A percentile compares a stretch with the other conserved stretches of the same genome.
These are phyloP conservation scores for Ophiostoma novo-ulmi DNA, from an alignment of 2,329 filamentous ascomycete species.

Conservation along the genomic window DNA sequence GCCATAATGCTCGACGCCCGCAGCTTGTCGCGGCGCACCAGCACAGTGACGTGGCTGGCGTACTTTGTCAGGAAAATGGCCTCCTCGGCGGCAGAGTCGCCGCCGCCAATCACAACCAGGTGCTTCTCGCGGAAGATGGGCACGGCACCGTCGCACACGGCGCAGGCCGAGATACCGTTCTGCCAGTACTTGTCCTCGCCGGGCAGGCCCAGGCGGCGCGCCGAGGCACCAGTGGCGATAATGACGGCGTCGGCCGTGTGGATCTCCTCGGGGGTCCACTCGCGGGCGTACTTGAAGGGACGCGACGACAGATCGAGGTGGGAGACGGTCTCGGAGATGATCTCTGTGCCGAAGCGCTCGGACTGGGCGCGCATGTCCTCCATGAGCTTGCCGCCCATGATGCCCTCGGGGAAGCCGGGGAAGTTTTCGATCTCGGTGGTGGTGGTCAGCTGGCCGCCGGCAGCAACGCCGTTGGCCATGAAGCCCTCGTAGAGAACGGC, in stretches of 20 bases:
- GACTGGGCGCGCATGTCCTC: constrained; percentile 92
- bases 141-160: constrained; percentile 93
- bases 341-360: constrained; percentile 83
- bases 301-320: constrained; percentile 77
- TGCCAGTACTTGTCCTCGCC: constrained; percentile 98
- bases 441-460: constrained; percentile 93
- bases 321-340: constrained; percentile 87
- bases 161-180: constrained; percentile 91
- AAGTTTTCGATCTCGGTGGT: constrained; percentile 99
- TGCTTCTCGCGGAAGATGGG: constrained; percentile 98
- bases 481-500: constrained; percentile 96
- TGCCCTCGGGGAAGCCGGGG: constrained; percentile 85
- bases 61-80: constrained; percentile 97
- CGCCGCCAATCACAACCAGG: constrained; percentile 90
- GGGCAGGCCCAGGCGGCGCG: constrained; percentile 70
- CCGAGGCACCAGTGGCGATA: constrained; percentile 91
- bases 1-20: constrained; percentile 91
- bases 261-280: constrained; percentile 75
- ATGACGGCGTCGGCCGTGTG: constrained; percentile 91
- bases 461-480: constrained; percentile 92
- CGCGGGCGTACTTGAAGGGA: constrained; percentile 91
- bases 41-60: constrained; percentile 86
- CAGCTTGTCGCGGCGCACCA: constrained; percentile 82
- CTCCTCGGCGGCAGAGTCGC: constrained; percentile 95
- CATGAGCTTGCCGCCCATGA: constrained; percentile 87